A percentile compares a stretch with the other conserved stretches of the same genome.
Conservation (phyloP, 108 stramenopile genomes). For the Cyclotella atomus region DNA sequence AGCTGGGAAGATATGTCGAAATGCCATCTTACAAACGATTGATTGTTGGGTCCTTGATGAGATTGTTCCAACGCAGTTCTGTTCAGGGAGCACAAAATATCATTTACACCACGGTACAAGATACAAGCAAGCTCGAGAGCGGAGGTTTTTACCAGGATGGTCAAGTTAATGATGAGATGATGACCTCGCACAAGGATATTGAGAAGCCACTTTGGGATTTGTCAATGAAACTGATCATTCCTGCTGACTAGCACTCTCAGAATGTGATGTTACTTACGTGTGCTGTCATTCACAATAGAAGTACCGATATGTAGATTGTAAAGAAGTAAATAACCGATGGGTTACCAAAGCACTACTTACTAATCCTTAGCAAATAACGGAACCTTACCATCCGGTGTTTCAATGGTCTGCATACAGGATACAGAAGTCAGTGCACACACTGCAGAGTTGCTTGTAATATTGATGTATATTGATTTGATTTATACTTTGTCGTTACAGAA, state of each 20-base stretch:
- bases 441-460: too few relatives aligned
- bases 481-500: too few relatives aligned
- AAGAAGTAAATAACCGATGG: too few relatives aligned
- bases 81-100: conserved; percentile 53
- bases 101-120: conserved; percentile 31
- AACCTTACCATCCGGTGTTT: too few relatives aligned
- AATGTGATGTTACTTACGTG: too few relatives aligned
- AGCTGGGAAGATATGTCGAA: conserved; percentile 34
- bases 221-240: conserved; percentile 42
- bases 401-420: too few relatives aligned
- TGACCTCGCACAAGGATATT: conserved; percentile 25
- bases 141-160: conserved; percentile 55
- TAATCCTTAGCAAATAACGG: too few relatives aligned
- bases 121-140: conserved; percentile 27
- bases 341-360: too few relatives aligned
- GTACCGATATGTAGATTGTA: background rate
- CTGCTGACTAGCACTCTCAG: too few relatives aligned
- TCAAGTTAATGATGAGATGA: conserved; percentile 31
- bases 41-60: conserved; percentile 29
- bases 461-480: too few relatives aligned
- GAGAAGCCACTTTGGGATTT: conserved; percentile 48
- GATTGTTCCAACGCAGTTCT: conserved; percentile 41
- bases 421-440: too few relatives aligned
- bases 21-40: conserved; percentile 24
- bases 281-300: too few relatives aligned